Percentiles rank a stretch among this genome's conserved stretches.
Conservation (phyloP, 176 grass and related monocot species). For the Luzula sylvatica region DNA sequence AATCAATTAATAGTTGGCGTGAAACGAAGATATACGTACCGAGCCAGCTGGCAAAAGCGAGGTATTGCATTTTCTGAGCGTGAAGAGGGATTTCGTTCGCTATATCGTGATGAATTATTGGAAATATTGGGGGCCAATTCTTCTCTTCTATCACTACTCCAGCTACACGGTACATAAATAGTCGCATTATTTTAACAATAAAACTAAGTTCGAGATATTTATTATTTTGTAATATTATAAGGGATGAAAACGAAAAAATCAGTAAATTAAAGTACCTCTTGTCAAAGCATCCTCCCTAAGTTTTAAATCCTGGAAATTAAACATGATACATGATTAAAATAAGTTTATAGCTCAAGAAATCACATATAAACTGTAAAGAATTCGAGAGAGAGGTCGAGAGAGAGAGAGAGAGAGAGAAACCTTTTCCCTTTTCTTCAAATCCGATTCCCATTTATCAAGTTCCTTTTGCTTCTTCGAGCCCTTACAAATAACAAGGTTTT, state of each 20-base stretch:
- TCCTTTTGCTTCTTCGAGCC: conserved; percentile 46
- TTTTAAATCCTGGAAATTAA: conserved; percentile 53
- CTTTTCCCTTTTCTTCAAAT: conserved; percentile 70
- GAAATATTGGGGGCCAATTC: conserved; percentile 80
- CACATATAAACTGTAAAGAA: not conserved
- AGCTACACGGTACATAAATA: conserved; percentile 24
- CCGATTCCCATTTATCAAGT: conserved; percentile 61
- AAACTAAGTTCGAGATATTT: not conserved
- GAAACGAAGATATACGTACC: conserved; percentile 31
- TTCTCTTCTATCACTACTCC: conserved; percentile 58
- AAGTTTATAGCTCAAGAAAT: conserved; percentile 7
- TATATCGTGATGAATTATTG: conserved; percentile 90
- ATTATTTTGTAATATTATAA: not conserved
- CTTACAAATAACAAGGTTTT: conserved; percentile 10
- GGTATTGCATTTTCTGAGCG: conserved; percentile 67
- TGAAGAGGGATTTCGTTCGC: conserved; percentile 75
- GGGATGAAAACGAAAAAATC: not conserved
- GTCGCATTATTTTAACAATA: not conserved
- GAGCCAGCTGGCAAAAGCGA: conserved; percentile 88
- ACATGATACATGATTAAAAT: not conserved
- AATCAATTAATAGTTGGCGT: not conserved
- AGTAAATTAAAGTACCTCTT: conserved; percentile 38
- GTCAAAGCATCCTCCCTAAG: conserved; percentile 66
- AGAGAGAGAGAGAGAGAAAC: conserved; percentile 16
- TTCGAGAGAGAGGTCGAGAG: not conserved